These are phyloP conservation scores for Setaria italica DNA, from an alignment of 202 grass and related monocot genomes.

Conservation along the genomic window DNA sequence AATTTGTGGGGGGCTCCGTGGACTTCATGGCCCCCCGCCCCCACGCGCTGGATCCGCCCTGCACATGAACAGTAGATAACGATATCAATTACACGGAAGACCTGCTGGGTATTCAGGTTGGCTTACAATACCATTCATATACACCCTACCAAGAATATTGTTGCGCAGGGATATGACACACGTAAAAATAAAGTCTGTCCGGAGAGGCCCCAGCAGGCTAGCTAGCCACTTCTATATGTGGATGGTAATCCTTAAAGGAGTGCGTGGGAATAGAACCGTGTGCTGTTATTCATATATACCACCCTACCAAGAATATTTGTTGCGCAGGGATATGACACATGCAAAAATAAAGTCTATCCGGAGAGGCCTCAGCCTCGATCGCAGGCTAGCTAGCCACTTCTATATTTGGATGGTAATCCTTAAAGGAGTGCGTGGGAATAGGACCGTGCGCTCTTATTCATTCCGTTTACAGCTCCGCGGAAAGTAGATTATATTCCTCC, in stretches of 20 bases:
- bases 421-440: slow-evolving; percentile 32
- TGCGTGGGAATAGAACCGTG: slow-evolving; percentile 36
- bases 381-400: not conserved
- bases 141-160: slow-evolving; percentile 11
- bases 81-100: not conserved
- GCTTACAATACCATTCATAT: not conserved
- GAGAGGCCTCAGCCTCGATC: not conserved
- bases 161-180: not conserved
- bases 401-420: slow-evolving; percentile 34
- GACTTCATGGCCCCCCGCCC: no score
- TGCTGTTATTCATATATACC: not conserved
- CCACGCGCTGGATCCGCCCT: no score
- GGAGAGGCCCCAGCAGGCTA: not conserved
- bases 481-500: slow-evolving; percentile 49
- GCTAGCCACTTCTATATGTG: slow-evolving; percentile 31
- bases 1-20: no score
- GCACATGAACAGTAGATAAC: not conserved
- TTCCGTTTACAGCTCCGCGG: slow-evolving; percentile 24
- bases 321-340: not conserved
- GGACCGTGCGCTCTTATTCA: slow-evolving; percentile 26
- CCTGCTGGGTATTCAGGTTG: not conserved
- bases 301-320: no score
- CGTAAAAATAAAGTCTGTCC: slow-evolving; percentile 27
- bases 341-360: slow-evolving; percentile 29
- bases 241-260: slow-evolving; percentile 31